Conservation (phyloP, 2,329 filamentous ascomycete species). For the Albifimbria verrucaria region DNA sequence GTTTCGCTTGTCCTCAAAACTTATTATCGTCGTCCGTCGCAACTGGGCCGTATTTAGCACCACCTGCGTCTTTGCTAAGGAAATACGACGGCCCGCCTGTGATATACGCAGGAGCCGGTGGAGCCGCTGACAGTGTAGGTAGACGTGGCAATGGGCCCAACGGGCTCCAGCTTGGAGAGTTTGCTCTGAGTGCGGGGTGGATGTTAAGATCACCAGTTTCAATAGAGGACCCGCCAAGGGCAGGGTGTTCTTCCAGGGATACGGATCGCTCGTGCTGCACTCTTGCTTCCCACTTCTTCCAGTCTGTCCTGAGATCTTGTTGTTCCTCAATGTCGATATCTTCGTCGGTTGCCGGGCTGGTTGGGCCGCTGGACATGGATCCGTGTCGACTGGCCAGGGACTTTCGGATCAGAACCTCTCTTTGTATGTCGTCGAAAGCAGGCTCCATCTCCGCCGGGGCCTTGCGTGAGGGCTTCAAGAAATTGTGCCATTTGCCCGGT, state of each 20-base stretch:
- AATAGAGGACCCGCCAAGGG: slow-evolving; percentile 15
- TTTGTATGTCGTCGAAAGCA: slow-evolving; percentile 33
- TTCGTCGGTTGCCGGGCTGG: neutral
- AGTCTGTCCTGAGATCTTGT: slow-evolving; percentile 26
- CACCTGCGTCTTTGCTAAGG: too few species aligned
- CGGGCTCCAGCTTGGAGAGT: neutral
- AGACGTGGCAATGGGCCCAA: neutral
- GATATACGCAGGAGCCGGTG: too few species aligned
- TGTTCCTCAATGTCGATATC: slow-evolving; percentile 9
- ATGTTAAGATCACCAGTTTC: too few species aligned
- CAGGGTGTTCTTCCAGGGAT: slow-evolving; percentile 25
- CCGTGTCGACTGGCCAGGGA: slow-evolving; percentile 32
- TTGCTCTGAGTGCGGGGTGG: neutral
- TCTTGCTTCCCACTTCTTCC: slow-evolving; percentile 38
- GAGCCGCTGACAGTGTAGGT: neutral
- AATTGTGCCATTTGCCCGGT: neutral
- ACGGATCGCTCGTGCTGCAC: slow-evolving; percentile 23
- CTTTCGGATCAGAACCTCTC: slow-evolving; percentile 40
- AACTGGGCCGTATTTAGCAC: neutral
- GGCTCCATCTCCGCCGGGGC: slow-evolving; percentile 10
- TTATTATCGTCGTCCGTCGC: neutral
- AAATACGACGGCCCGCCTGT: too few species aligned
- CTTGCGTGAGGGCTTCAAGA: slow-evolving; percentile 5
- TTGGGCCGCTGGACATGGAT: slow-evolving; percentile 12
- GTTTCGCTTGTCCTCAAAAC: neutral